Percentiles rank a stretch among this genome's conserved stretches.
These are phyloP conservation scores for Xylaria sp. DNA, from an alignment of 2,329 filamentous ascomycete genomes.

Conservation along the genomic window DNA sequence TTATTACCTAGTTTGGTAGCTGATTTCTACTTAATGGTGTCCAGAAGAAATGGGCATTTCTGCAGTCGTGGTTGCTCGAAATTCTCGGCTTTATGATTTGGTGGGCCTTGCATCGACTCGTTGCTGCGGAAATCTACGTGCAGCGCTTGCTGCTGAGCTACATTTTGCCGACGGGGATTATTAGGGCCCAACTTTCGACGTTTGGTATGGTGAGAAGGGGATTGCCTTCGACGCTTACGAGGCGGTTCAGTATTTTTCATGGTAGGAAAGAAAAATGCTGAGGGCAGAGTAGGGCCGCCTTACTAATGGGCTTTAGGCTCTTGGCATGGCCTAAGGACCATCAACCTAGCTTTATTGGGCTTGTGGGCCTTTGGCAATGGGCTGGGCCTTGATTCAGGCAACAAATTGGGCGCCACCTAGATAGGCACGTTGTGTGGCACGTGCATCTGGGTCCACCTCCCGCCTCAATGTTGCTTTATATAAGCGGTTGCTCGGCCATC, in stretches of 20 bases:
- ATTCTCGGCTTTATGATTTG: constrained; percentile 22
- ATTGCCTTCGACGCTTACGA: background rate
- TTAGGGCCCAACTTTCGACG: background rate
- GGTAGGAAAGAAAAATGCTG: background rate
- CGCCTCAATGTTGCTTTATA: no score
- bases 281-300: no score
- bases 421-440: no score
- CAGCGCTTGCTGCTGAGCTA: constrained; percentile 16
- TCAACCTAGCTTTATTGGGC: no score
- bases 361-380: no score
- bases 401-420: background rate
- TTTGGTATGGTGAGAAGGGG: background rate
- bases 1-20: constrained; percentile 23
- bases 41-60: constrained; percentile 27
- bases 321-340: no score
- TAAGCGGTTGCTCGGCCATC: constrained; percentile 18
- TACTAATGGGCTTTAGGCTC: no score
- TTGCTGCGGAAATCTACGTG: constrained; percentile 24
- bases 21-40: constrained; percentile 20
- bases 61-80: constrained; percentile 30
- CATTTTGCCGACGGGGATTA: background rate
- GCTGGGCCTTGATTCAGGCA: no score
- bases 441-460: no score
- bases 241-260: background rate
- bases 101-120: constrained; percentile 25